Evolutionary conservation across 2,329 filamentous ascomycete genomes (phyloP).

Genomic region (Pseudogymnoascus sp.): DNA sequence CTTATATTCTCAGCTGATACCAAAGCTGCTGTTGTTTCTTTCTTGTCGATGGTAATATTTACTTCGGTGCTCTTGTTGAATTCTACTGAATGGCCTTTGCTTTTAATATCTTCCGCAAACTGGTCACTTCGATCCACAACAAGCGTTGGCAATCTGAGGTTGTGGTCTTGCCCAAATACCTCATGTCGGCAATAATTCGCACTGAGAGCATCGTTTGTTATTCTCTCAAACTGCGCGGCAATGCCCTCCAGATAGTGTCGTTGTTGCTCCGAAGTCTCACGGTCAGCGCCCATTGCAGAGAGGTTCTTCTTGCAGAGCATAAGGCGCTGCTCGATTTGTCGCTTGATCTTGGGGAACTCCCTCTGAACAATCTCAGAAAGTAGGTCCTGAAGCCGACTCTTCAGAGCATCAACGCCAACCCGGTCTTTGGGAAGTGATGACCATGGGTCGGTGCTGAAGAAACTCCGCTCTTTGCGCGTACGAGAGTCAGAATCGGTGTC

Average conservation of each 20-base stretch:
- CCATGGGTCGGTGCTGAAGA: constrained; percentile 15
- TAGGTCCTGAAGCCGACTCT: constrained; percentile 13
- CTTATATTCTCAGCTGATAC: no score
- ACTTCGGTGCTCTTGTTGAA: not conserved
- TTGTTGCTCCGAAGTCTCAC: constrained; percentile 40
- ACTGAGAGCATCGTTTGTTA: not conserved
- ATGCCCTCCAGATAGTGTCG: constrained; percentile 33
- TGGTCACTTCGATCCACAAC: not conserved
- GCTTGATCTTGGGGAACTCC: constrained; percentile 15
- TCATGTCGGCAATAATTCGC: not conserved
- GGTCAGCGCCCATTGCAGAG: constrained; percentile 38
- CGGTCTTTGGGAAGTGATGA: constrained; percentile 14
- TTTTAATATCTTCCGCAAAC: not conserved
- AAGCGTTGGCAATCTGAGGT: constrained; percentile 4
- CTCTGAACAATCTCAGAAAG: constrained; percentile 14
- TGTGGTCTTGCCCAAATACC: not conserved
- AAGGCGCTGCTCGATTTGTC: constrained; percentile 14
- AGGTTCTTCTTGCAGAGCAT: constrained; percentile 12
- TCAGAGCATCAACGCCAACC: constrained; percentile 17
- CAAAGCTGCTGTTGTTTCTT: no score
- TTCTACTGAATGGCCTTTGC: not conserved
- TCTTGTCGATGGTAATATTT: no score
- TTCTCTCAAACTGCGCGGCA: not conserved
- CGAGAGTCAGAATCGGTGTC: not conserved
- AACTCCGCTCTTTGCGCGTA: not conserved